Evolutionary conservation across 495 filamentous ascomycete genomes (phyloP), one percentile per base, ranked within the genome.

Genomic region (Apiosordaria backusii): DNA sequence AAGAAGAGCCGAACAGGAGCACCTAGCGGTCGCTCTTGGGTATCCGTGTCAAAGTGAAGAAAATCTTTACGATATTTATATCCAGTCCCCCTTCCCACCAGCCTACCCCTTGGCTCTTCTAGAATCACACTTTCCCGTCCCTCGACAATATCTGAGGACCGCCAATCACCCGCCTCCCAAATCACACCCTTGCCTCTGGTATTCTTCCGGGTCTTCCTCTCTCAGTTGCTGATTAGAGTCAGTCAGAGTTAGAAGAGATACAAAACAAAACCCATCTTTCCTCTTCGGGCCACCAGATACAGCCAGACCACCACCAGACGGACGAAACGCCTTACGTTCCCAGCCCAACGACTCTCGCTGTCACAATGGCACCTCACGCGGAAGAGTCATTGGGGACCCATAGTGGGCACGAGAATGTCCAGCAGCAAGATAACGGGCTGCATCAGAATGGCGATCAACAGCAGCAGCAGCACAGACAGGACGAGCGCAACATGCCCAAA

Each of bases 401-500:
- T 18, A 61, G 40, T 25, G 50, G 54, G 6, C 53, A 25, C 10
- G 57, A 40, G 23, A 25, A 21, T 55, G 53, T 35, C 24, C 35
- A 64, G 5, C 7, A n/a, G n/a, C n/a, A n/a, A n/a, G n/a, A n/a
- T n/a, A n/a, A n/a, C n/a, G n/a, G n/a, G n/a, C n/a, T n/a, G n/a
- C n/a, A n/a, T n/a, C n/a, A n/a, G n/a, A n/a, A n/a, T n/a, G n/a
- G n/a, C n/a, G n/a, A n/a, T n/a, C n/a, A 24, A 13, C 59, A 59
- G 60, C n/a, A 57, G 55, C 25, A 10, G 16, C 50, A 53, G 50
- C 4, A 65, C 21, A 52, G 16, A 58, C 19, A 65, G 15, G 27
- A 18, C 19, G 68, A 57, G 6, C 70, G 74, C 21, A 76, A 76
- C 63, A 72, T 79, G 59, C 76, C 78, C 65, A 78, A 78, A 63